Evolutionary conservation across 176 grass and related monocot genomes (phyloP), one percentile per base, ranked within the genome.

Genomic region (Avena eriantha): DNA sequence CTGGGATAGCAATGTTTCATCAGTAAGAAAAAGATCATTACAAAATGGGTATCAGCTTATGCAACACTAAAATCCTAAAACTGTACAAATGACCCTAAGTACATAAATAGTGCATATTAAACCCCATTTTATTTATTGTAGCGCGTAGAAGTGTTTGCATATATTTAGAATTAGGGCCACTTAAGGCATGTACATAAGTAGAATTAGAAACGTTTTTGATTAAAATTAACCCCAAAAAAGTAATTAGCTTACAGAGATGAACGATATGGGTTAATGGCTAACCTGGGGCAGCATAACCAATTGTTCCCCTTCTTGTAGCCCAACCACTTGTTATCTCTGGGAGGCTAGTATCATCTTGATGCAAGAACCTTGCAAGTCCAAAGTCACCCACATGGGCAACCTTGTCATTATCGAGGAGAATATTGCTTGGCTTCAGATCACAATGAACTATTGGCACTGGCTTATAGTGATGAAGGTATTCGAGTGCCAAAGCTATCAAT

Each of bases 261-360:
- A 69, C 0, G 15, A 2, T 0, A 16, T 17, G 18, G 10, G 10
- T 60, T 33, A 31, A 6, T 47, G 10, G 13, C 45, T n/a, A 36
- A 85, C 83, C 83, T 85, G 80, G 80, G 19, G 69, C 69, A 72
- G 69, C 69, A 72, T 72, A 72, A 46, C 69, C 69, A 46, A 68
- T 68, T 3, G 33, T 71, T 56, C 80, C 80, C 19, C 80, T 82
- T 50, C 29, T 68, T 69, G 45, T 69, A 53, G 80, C 63, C 63
- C 80, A 82, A 5, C 45, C 80, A 36, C 80, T 82, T 36, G 63
- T 67, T 82, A 35, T 53, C 1, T 82, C 63, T 35, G 16, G 18
- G 47, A 33, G 2, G 24, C 24, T 48, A 21, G 69, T 43, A 45
- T 46, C 69, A 45, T 72, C 69, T 5, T 46, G 69, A 0, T 46